Evolutionary conservation across 2,329 filamentous ascomycete species (phyloP).

Genomic region (Ambrosiella cleistominuta): DNA sequence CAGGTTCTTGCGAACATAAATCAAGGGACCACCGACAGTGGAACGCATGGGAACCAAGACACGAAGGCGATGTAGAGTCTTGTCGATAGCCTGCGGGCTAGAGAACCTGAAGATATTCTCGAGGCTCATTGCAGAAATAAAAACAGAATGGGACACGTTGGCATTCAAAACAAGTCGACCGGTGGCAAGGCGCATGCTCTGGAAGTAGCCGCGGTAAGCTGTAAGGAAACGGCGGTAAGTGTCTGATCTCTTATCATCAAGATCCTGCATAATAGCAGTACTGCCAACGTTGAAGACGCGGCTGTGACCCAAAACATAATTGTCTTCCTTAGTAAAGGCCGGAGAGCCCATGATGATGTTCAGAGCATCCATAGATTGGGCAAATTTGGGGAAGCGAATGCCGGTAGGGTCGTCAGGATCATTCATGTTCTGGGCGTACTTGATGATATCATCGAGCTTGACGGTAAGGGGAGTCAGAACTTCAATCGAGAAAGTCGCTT

Average conservation of each 20-base stretch:
- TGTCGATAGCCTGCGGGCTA: slow-evolving; percentile 27
- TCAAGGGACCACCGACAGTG: slow-evolving; percentile 1
- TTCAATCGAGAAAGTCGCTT: slow-evolving; percentile 26
- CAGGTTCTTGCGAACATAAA: background rate
- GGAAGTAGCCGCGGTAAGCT: slow-evolving; percentile 34
- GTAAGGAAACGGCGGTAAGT: slow-evolving; percentile 16
- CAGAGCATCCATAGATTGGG: slow-evolving; percentile 32
- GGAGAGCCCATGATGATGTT: slow-evolving; percentile 32
- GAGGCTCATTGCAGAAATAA: slow-evolving; percentile 19
- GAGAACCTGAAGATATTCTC: background rate
- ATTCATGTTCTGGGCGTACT: slow-evolving; percentile 27
- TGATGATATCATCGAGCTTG: slow-evolving; percentile 24
- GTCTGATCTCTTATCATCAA: slow-evolving; percentile 15
- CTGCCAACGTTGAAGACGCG: slow-evolving; percentile 28
- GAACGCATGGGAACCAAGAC: slow-evolving; percentile 8
- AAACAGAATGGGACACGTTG: slow-evolving; percentile 37
- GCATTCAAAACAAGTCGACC: slow-evolving; percentile 36
- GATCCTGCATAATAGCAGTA: slow-evolving; percentile 1
- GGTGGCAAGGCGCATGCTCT: slow-evolving; percentile 35
- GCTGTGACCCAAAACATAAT: slow-evolving; percentile 27
- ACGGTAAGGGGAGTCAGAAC: slow-evolving; percentile 20
- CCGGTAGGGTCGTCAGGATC: slow-evolving; percentile 19
- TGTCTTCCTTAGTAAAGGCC: slow-evolving; percentile 21
- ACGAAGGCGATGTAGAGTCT: slow-evolving; percentile 24
- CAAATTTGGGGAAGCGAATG: slow-evolving; percentile 29